Percentiles rank a stretch among this genome's conserved stretches.
These are phyloP conservation scores for Chamaenerion angustifolium DNA, from an alignment of 345 rosid species.

Conservation along the genomic window DNA sequence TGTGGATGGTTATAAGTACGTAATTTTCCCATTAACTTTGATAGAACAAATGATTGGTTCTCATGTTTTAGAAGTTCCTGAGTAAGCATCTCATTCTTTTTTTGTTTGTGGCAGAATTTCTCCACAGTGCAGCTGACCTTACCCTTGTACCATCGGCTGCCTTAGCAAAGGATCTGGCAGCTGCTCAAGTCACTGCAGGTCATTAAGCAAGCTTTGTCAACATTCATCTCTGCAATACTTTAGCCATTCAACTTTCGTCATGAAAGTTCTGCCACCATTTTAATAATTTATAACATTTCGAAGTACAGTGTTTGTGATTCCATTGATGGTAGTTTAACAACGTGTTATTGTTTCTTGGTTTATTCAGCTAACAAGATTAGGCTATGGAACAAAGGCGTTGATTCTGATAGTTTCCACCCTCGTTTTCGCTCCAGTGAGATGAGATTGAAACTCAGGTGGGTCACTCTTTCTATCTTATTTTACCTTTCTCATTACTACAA, in stretches of 20 bases:
- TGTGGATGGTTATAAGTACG: constrained; percentile 96
- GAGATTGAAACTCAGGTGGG: constrained; percentile 70
- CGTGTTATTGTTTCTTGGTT: neutral
- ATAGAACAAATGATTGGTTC: neutral
- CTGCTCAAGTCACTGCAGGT: constrained; percentile 87
- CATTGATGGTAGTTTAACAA: neutral
- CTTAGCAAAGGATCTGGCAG: constrained; percentile 70
- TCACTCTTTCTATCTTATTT: neutral
- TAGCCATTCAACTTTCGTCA: neutral
- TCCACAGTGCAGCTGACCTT: constrained; percentile 96
- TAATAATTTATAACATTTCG: no score
- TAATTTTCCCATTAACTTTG: constrained; percentile 5
- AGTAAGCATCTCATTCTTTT: neutral
- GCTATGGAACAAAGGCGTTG: constrained; percentile 98
- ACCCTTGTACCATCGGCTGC: constrained; percentile 95
- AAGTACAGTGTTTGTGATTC: neutral
- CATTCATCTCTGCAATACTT: neutral
- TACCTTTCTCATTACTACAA: neutral
- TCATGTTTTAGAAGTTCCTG: neutral
- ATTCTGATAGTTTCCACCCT: constrained; percentile 86
- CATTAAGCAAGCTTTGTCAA: no score
- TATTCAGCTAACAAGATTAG: constrained; percentile 78
- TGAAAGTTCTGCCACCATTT: no score
- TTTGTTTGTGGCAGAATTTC: constrained; percentile 48
- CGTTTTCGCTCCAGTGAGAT: constrained; percentile 62